Percentiles rank a stretch among this genome's conserved stretches.
Evolutionary conservation across 129 eudicot genomes (phyloP).

Genomic region (Daucus carota): DH1_v3.0 NC_030381.2:26580001-26580500

Average conservation of each 20-base stretch:
- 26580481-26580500: slow-evolving; percentile 89
- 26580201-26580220: not conserved
- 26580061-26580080: not conserved
- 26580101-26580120: not conserved
- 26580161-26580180: not conserved
- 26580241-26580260: not conserved
- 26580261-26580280: not conserved
- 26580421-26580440: slow-evolving; percentile 99
- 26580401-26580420: slow-evolving; percentile 91
- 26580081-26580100: not conserved
- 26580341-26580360: slow-evolving; percentile 63
- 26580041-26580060: not conserved
- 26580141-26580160: not conserved
- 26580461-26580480: slow-evolving; percentile 58
- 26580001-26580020: not conserved
- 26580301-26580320: slow-evolving; percentile 48
- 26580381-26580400: slow-evolving; percentile 69
- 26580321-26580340: slow-evolving; percentile 60
- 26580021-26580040: not conserved
- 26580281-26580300: not conserved
- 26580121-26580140: not conserved
- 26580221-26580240: not conserved
- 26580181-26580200: not conserved
- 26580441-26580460: slow-evolving; percentile 65
- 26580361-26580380: slow-evolving; percentile 91